Conservation (phyloP, 1,284 basidiomycete species). For the Malassezia arunalokei region DNA sequence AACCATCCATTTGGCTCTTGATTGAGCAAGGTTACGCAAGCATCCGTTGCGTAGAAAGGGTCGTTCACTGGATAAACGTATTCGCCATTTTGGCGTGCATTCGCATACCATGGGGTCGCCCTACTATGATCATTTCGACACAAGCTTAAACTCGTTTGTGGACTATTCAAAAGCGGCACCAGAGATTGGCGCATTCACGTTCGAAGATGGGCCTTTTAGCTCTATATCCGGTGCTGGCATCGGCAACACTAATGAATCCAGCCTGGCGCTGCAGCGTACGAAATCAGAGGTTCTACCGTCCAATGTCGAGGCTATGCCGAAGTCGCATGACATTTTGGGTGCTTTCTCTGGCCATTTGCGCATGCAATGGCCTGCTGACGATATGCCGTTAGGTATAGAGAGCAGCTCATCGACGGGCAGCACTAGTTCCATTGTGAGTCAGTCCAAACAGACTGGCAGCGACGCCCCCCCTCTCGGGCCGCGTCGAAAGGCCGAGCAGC, state of each 20-base stretch:
- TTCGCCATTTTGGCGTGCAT: no score
- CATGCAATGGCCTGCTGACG: conserved; percentile 3
- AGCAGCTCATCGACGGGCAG: conserved; percentile 12
- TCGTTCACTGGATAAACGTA: no score
- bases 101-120: not conserved
- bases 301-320: not conserved
- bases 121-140: not conserved
- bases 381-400: conserved; percentile 4
- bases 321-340: not conserved
- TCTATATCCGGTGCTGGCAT: not conserved
- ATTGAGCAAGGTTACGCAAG: no score
- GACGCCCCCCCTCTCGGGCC: no score
- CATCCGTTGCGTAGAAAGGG: no score
- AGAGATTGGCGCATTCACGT: not conserved
- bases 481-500: not conserved
- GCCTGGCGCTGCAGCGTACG: not conserved
- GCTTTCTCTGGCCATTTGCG: not conserved
- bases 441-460: not conserved
- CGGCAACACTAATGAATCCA: not conserved
- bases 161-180: not conserved
- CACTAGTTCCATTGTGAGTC: conserved; percentile 4
- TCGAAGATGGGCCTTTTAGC: not conserved
- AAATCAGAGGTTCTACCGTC: not conserved
- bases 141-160: not conserved
- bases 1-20: no score